A percentile compares a stretch with the other conserved stretches of the same genome.
These are phyloP conservation scores for Houttuynia cordata DNA, from an alignment of 164 flowering plant genomes.

Conservation along the genomic window DNA sequence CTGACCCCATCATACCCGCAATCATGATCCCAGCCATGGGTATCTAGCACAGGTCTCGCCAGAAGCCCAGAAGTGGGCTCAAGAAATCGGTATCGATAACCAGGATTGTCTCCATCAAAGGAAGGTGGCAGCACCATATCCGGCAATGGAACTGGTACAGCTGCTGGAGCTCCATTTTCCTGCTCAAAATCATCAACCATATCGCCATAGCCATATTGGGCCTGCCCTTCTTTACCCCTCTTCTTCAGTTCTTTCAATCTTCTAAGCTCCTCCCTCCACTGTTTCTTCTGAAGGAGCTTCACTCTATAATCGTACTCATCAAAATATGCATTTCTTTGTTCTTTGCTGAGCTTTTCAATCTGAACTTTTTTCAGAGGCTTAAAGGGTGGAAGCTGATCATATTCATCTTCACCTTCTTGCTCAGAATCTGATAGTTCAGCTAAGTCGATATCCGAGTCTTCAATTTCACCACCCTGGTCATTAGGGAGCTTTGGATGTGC, in stretches of 20 bases:
- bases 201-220: constrained; percentile 16
- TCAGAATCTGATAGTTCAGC: constrained; percentile 71
- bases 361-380: constrained; percentile 77
- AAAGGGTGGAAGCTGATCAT: constrained; percentile 92
- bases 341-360: constrained; percentile 67
- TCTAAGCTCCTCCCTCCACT: constrained; percentile 76
- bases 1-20: constrained; percentile 93
- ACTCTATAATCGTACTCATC: constrained; percentile 94
- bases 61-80: constrained; percentile 87
- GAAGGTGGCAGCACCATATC: constrained; percentile 86
- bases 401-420: constrained; percentile 70
- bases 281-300: constrained; percentile 90
- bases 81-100: constrained; percentile 69
- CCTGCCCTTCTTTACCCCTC: constrained; percentile 34
- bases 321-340: constrained; percentile 78
- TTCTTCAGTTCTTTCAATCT: constrained; percentile 69
- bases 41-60: constrained; percentile 82
- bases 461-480: constrained; percentile 66
- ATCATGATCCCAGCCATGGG: constrained; percentile 97
- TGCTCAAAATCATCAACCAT: constrained; percentile 51
- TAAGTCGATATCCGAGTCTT: constrained; percentile 76
- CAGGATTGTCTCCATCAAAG: constrained; percentile 76
- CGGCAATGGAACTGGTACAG: constrained; percentile 81
- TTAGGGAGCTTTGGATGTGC: constrained; percentile 76
- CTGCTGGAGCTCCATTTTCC: constrained; percentile 57